These are phyloP conservation scores for Dichotomocladium elegans DNA, from an alignment of 371 early-diverging fungal species.

Conservation along the genomic window DNA sequence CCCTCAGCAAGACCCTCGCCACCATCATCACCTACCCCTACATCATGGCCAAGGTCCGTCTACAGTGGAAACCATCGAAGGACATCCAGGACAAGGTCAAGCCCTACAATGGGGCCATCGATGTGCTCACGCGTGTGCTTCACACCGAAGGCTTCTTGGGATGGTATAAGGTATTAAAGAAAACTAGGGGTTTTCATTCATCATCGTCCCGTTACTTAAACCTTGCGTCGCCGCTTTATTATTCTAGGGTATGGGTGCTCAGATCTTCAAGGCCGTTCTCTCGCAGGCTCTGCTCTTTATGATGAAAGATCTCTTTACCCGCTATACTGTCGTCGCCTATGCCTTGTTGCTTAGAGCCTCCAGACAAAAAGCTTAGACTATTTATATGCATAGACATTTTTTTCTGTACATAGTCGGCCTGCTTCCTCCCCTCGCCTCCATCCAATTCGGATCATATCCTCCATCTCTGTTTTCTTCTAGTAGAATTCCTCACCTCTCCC, in stretches of 20 bases:
- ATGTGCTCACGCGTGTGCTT: slow-evolving; percentile 81
- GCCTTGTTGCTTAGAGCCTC: slow-evolving; percentile 20
- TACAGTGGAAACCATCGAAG: slow-evolving; percentile 91
- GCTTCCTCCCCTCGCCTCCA: too few species aligned
- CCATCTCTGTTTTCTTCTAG: slow-evolving; percentile 38
- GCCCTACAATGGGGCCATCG: slow-evolving; percentile 79
- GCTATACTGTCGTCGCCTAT: slow-evolving; percentile 56
- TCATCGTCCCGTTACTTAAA: too few species aligned
- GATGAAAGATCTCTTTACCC: slow-evolving; percentile 86
- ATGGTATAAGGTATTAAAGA: slow-evolving; percentile 93
- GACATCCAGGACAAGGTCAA: slow-evolving; percentile 42
- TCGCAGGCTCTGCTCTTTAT: slow-evolving; percentile 94
- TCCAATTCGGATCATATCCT: slow-evolving; percentile 33
- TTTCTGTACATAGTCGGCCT: slow-evolving; percentile 20
- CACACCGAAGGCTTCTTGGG: slow-evolving; percentile 82
- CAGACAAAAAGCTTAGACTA: slow-evolving; percentile 32
- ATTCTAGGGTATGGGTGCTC: slow-evolving; percentile 88
- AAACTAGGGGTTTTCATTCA: too few species aligned
- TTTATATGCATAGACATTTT: slow-evolving; percentile 42
- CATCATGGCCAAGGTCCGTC: slow-evolving; percentile 96
- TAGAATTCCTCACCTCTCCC: too few species aligned
- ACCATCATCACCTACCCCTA: slow-evolving; percentile 89
- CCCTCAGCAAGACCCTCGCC: slow-evolving; percentile 89
- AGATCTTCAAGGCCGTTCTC: slow-evolving; percentile 94
- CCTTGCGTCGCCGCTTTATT: too few species aligned